Percentiles rank a stretch among this genome's conserved stretches.
These are phyloP conservation scores for Carex cristatella DNA, from an alignment of 176 grass and related monocot species.

Conservation along the genomic window DNA sequence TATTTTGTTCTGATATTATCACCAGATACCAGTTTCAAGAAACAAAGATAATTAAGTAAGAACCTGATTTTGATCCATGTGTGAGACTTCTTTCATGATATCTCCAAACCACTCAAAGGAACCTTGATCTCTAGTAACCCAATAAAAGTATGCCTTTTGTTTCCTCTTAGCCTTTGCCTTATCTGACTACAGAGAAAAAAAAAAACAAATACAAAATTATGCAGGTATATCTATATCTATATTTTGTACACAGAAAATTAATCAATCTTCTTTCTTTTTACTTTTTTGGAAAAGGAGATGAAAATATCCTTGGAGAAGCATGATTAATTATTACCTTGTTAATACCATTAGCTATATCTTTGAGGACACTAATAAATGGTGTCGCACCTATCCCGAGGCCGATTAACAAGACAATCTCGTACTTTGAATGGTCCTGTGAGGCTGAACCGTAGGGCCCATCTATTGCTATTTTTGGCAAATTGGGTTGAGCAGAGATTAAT, in stretches of 20 bases:
- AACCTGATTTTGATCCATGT: constrained; percentile 45
- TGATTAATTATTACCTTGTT: constrained; percentile 22
- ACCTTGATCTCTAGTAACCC: constrained; percentile 72
- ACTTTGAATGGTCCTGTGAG: constrained; percentile 90
- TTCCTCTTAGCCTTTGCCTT: constrained; percentile 3
- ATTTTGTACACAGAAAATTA: background rate
- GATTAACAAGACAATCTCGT: constrained; percentile 79
- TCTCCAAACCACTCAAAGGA: constrained; percentile 76
- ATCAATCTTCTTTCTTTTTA: background rate
- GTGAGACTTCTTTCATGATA: constrained; percentile 66
- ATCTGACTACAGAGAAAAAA: background rate
- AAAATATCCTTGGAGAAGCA: background rate
- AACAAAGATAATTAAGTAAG: background rate
- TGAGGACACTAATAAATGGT: constrained; percentile 71
- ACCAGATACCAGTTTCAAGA: background rate
- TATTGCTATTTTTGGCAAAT: constrained; percentile 47
- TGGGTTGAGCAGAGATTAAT: constrained; percentile 23
- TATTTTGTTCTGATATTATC: background rate
- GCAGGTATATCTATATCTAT: background rate
- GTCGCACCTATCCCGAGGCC: constrained; percentile 94
- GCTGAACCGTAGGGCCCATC: constrained; percentile 88
- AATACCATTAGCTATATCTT: constrained; percentile 50
- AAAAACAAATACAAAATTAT: constrained; percentile 19
- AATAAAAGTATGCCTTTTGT: constrained; percentile 63
- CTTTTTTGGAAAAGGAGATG: background rate